Conservation (phyloP, 352 stramenopile species). For the Blastocystis sp. region DNA sequence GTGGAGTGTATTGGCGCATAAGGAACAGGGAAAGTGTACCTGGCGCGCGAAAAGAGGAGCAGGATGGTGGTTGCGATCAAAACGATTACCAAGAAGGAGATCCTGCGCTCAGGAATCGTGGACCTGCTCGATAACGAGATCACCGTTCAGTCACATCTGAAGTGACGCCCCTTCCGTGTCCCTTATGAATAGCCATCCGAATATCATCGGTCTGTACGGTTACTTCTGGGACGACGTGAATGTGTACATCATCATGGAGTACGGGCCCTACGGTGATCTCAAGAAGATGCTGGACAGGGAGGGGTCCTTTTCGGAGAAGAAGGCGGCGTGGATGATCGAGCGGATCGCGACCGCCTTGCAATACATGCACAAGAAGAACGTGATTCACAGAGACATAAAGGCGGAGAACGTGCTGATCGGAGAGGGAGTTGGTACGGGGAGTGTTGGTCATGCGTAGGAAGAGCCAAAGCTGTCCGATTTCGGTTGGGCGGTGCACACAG, state of each 20-base stretch:
- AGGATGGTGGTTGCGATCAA: slow-evolving; percentile 68
- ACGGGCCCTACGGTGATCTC: slow-evolving; percentile 60
- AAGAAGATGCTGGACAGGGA: slow-evolving; percentile 46
- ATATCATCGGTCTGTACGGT: slow-evolving; percentile 53
- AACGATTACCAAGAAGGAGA: slow-evolving; percentile 25
- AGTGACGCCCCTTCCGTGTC: not conserved
- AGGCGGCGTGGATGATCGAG: slow-evolving; percentile 41
- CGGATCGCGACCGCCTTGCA: slow-evolving; percentile 33
- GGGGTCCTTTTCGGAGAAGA: slow-evolving; percentile 28
- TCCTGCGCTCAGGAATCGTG: slow-evolving; percentile 1
- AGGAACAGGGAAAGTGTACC: slow-evolving; percentile 51
- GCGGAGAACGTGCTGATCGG: slow-evolving; percentile 54
- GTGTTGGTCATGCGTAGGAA: not conserved
- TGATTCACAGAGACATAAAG: slow-evolving; percentile 66
- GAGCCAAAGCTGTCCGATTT: slow-evolving; percentile 64
- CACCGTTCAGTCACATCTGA: slow-evolving; percentile 51
- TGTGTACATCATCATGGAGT: slow-evolving; percentile 59
- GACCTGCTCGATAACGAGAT: slow-evolving; percentile 69
- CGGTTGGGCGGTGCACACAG: slow-evolving; percentile 45
- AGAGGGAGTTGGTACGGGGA: not conserved
- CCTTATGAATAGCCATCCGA: slow-evolving; percentile 18
- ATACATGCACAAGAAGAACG: slow-evolving; percentile 38
- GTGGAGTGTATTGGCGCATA: not conserved
- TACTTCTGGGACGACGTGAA: slow-evolving; percentile 60
- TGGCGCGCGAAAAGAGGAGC: slow-evolving; percentile 18